Base-by-base conservation (phyloP, 169 alveolate species). In the Eimeria acervulina region DNA sequence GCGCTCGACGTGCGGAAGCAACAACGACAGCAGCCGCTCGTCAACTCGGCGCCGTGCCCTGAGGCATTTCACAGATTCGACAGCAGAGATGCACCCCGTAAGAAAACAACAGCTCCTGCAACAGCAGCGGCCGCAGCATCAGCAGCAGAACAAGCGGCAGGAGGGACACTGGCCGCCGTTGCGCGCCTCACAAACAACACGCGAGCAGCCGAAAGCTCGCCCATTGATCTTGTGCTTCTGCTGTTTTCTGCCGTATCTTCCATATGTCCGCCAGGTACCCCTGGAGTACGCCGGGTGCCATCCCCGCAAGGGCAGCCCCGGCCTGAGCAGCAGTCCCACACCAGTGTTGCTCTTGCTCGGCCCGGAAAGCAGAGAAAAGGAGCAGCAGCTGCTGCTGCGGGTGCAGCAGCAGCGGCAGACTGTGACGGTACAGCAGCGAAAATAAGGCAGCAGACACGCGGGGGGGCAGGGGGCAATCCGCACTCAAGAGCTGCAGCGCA, bases 11-110 rank as follows among this genome's bases (percentile, higher is more conserved):
- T 87, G 93, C 4, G 93, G 93, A 33, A 87, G 93, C 66, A 87
- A 23, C 23, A 87, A 66, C 26, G 81, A 87, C 28, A 87, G 81
- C 93, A 87, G 52, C 63, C 80, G 33, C 83, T 87, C 93, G 63
- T 87, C 93, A 10, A 40, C 83, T 55, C 93, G 81, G 81, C 93
- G 93, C 21, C 93, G 81, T 19, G 93, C 93, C 93, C 93, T 87
- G 59, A 51, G 15, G 13, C 40, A 63, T 40, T 7, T 23, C 42
- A 47, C 81, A 63, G 28, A 0, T 10, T 26, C 63, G 40, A 40
- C 36, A 15, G 23, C 52, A 31, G 59, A 15, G 23, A 38, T 36
- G 33, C 76, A 66, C 31, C 74, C 13, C 31, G 15, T 6, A 63
- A 36, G 17, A 23, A 26, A 42, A 52, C 66, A 78, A n/a, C 36